These are phyloP conservation scores for Trypanosoma brucei DNA, from an alignment of 208 protist genomes.

Conservation along the genomic window DNA sequence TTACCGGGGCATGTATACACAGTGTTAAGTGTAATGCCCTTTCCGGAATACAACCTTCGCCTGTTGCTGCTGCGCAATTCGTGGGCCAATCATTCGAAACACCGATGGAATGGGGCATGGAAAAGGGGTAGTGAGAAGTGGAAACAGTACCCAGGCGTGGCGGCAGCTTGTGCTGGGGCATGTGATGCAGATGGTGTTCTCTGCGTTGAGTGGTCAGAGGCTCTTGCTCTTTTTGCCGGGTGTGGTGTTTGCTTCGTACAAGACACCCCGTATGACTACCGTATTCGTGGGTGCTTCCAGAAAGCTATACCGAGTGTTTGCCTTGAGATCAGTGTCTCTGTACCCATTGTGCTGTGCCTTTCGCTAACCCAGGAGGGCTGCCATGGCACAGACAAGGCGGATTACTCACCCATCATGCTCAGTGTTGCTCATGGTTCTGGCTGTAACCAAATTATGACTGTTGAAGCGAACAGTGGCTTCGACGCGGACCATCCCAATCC, in stretches of 20 bases:
- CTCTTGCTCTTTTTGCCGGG: slow-evolving; percentile 57
- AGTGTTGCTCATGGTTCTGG: slow-evolving; percentile 64
- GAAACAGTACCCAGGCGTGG: slow-evolving; percentile 46
- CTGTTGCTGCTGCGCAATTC: slow-evolving; percentile 70
- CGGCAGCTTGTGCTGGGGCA: slow-evolving; percentile 39
- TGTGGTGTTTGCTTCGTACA: slow-evolving; percentile 80
- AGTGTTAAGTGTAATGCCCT: slow-evolving; percentile 53
- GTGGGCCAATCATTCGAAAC: slow-evolving; percentile 28
- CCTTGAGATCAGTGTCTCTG: slow-evolving; percentile 54
- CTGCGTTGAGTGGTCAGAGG: slow-evolving; percentile 79
- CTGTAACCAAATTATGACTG: slow-evolving; percentile 34
- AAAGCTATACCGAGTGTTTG: slow-evolving; percentile 60
- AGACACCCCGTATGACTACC: slow-evolving; percentile 66
- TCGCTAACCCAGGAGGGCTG: slow-evolving; percentile 74
- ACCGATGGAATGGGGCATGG: slow-evolving; percentile 58
- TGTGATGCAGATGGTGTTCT: slow-evolving; percentile 51
- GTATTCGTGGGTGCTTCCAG: slow-evolving; percentile 71
- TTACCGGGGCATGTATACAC: slow-evolving; percentile 59
- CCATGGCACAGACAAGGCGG: slow-evolving; percentile 57
- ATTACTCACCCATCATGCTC: slow-evolving; percentile 74
- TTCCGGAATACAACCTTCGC: slow-evolving; percentile 42
- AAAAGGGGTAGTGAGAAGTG: slow-evolving; percentile 55
- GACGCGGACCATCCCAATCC: slow-evolving; percentile 69
- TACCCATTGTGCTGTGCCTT: slow-evolving; percentile 44
- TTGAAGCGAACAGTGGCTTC: slow-evolving; percentile 72